Percentiles rank a stretch among this genome's conserved stretches.
phyloP scores from a whole-genome alignment of 768 basidiomycete species.

The Hygrocybe coccinea region DNA sequence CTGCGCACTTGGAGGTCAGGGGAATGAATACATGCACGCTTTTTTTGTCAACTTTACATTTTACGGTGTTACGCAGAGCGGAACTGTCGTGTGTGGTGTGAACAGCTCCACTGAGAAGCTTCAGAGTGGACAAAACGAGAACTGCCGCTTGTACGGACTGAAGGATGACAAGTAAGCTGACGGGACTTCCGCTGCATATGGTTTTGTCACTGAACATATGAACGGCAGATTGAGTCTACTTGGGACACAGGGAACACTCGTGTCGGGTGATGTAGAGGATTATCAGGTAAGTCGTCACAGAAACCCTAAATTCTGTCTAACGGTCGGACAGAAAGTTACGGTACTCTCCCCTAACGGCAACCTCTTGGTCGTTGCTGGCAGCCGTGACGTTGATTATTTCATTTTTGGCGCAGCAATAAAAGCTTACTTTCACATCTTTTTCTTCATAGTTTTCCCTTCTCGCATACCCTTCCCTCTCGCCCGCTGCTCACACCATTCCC shows the following conservation, averaged over 20 bases:
- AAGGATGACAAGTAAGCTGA: constrained; percentile 52
- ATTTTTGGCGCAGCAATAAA: constrained; percentile 6
- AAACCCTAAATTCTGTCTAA: constrained; percentile 1
- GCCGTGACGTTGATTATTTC: constrained; percentile 52
- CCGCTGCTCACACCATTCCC: constrained; percentile 46
- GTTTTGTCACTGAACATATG: neutral
- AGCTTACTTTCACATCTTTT: constrained; percentile 13
- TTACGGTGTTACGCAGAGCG: constrained; percentile 27
- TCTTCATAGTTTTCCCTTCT: constrained; percentile 58
- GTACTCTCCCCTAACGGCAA: constrained; percentile 66
- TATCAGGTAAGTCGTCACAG: constrained; percentile 70
- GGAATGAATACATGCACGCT: neutral
- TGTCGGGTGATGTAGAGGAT: constrained; percentile 58
- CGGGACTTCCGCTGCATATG: neutral
- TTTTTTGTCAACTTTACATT: neutral
- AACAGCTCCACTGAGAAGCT: constrained; percentile 70
- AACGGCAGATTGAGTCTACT: constrained; percentile 47
- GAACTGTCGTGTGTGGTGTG: constrained; percentile 75
- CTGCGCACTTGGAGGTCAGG: constrained; percentile 55
- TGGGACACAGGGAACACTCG: constrained; percentile 57
- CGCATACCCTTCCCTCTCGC: constrained; percentile 53
- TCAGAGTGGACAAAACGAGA: constrained; percentile 67
- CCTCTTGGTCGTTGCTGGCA: constrained; percentile 67
- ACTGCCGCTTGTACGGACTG: constrained; percentile 70
- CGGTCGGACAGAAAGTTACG: constrained; percentile 73